phyloP scores from a whole-genome alignment of 1,139 yeast species.

The Kurtzmaniella quercitrusa region DNA sequence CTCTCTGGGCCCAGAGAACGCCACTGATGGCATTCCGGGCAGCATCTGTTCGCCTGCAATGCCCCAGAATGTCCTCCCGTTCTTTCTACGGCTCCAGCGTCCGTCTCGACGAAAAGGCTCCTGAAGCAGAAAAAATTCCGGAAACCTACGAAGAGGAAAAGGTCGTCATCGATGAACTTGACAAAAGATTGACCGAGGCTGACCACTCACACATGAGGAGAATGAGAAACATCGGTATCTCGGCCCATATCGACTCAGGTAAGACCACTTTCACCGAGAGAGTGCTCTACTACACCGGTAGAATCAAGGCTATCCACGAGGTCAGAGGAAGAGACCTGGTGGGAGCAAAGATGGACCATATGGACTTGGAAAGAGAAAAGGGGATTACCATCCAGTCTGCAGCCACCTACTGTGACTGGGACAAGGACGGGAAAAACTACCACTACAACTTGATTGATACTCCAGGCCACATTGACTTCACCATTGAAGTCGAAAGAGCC shows the following conservation, averaged over 20 bases:
- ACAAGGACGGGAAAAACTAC: slow-evolving; percentile 60
- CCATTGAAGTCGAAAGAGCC: slow-evolving; percentile 97
- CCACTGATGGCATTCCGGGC: background rate
- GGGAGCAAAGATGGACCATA: slow-evolving; percentile 94
- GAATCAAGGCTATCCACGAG: slow-evolving; percentile 96
- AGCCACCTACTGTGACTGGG: slow-evolving; percentile 98
- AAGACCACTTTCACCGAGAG: slow-evolving; percentile 93
- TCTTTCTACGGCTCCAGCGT: slow-evolving; percentile 8
- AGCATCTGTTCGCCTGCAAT: background rate
- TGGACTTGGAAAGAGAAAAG: slow-evolving; percentile 92
- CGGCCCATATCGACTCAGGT: slow-evolving; percentile 88
- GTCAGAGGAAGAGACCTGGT: slow-evolving; percentile 97
- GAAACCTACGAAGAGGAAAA: slow-evolving; percentile 68
- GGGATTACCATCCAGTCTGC: slow-evolving; percentile 99
- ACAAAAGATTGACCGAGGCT: slow-evolving; percentile 44
- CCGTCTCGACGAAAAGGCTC: background rate
- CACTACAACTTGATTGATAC: slow-evolving; percentile 95
- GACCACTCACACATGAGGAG: slow-evolving; percentile 53
- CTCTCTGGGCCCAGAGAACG: background rate
- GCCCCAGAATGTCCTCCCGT: slow-evolving; percentile 6
- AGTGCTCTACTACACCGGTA: slow-evolving; percentile 91
- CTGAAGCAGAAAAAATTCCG: slow-evolving; percentile 19
- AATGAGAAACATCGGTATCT: slow-evolving; percentile 92
- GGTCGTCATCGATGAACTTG: slow-evolving; percentile 58
- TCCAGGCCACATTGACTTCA: slow-evolving; percentile 98